These are phyloP conservation scores for Botryosphaeria dothidea DNA, from an alignment of 2,329 filamentous ascomycete genomes.

Conservation along the genomic window DNA sequence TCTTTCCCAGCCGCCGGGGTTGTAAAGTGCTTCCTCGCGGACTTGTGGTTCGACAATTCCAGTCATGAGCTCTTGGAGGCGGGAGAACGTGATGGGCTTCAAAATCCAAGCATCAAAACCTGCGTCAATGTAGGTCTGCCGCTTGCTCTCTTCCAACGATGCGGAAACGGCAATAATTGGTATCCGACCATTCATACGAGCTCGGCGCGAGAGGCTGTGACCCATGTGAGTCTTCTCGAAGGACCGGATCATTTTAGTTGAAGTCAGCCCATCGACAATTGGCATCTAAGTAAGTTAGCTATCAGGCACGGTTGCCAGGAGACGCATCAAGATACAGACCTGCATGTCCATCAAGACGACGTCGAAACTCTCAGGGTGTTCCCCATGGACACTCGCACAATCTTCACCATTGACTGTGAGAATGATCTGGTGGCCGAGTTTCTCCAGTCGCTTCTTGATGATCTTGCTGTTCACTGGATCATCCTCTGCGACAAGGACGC, in stretches of 20 bases:
- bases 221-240: conserved; percentile 60
- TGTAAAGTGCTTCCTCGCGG: conserved; percentile 66
- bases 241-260: conserved; percentile 79
- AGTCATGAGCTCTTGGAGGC: conserved; percentile 66
- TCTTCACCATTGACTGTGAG: conserved; percentile 83
- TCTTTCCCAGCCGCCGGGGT: conserved; percentile 74
- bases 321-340: conserved; percentile 50
- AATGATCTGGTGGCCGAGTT: conserved; percentile 68
- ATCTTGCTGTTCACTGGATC: conserved; percentile 86
- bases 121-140: conserved; percentile 68
- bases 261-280: conserved; percentile 80
- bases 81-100: conserved; percentile 81
- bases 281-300: conserved; percentile 67
- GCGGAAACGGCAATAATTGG: conserved; percentile 88
- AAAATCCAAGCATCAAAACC: conserved; percentile 92
- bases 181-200: conserved; percentile 63
- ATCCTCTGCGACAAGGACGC: conserved; percentile 80
- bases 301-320: background rate
- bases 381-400: conserved; percentile 70
- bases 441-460: conserved; percentile 76
- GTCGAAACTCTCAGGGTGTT: conserved; percentile 66
- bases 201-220: conserved; percentile 60
- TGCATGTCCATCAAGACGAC: conserved; percentile 92
- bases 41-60: conserved; percentile 66
- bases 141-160: conserved; percentile 71